phyloP scores from a whole-genome alignment of 129 eudicot genomes.

The Helianthus annuus region DNA sequence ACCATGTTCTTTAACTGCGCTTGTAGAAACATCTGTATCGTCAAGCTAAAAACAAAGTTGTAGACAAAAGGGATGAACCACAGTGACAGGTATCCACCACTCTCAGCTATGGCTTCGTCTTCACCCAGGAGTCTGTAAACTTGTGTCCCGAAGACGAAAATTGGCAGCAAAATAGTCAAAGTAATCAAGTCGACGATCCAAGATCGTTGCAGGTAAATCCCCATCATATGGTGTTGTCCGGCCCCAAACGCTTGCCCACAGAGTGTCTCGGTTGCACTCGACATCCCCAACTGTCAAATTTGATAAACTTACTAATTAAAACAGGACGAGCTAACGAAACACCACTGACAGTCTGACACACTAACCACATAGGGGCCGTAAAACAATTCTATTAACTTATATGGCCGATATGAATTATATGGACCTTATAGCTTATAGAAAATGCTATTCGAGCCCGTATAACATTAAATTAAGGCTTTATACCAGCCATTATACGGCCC shows the following conservation, averaged over 20 bases:
- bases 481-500: no score
- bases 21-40: constrained; percentile 75
- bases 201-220: constrained; percentile 73
- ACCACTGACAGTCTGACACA: no score
- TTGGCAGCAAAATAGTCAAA: constrained; percentile 53
- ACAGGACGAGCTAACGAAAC: not conserved
- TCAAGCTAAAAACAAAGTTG: constrained; percentile 59
- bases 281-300: constrained; percentile 64
- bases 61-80: constrained; percentile 73
- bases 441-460: no score
- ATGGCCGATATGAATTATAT: no score
- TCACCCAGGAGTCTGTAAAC: constrained; percentile 58
- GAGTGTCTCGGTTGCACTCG: constrained; percentile 79
- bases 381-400: no score
- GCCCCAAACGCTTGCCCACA: constrained; percentile 89
- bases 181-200: constrained; percentile 68
- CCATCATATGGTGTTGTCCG: constrained; percentile 75
- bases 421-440: no score
- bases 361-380: no score
- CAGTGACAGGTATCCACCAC: constrained; percentile 52
- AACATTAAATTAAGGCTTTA: not conserved
- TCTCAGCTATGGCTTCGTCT: constrained; percentile 47
- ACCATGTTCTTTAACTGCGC: constrained; percentile 70
- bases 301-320: not conserved
- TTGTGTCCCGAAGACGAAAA: constrained; percentile 51